phyloP scores from a whole-genome alignment of 192 early-diverging fungal genomes.

The Entomortierella lignicola region DNA sequence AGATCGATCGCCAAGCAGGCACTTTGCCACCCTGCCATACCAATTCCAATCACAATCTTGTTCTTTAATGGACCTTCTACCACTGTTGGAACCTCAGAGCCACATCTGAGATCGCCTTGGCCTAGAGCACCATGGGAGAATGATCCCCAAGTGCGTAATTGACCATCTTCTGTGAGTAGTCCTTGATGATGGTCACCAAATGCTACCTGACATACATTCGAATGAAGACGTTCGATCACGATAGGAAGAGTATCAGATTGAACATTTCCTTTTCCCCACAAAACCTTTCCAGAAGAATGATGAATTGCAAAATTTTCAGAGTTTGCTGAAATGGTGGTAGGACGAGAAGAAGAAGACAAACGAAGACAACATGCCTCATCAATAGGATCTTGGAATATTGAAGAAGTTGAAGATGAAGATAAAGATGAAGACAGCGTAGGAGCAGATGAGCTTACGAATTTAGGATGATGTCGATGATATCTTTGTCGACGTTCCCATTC shows the following conservation, averaged over 20 bases:
- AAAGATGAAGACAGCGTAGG: background rate
- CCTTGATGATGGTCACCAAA: slow-evolving; percentile 49
- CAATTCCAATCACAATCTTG: slow-evolving; percentile 34
- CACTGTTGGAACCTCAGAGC: slow-evolving; percentile 24
- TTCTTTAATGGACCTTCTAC: slow-evolving; percentile 36
- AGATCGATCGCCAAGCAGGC: slow-evolving; percentile 46
- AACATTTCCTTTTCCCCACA: slow-evolving; percentile 26
- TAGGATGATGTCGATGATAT: slow-evolving; percentile 2
- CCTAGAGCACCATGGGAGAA: slow-evolving; percentile 38
- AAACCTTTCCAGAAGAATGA: slow-evolving; percentile 38
- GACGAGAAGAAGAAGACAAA: slow-evolving; percentile 2
- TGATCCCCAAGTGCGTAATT: slow-evolving; percentile 32
- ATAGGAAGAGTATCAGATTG: slow-evolving; percentile 11
- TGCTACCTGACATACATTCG: slow-evolving; percentile 30
- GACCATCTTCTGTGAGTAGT: slow-evolving; percentile 38
- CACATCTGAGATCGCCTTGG: slow-evolving; percentile 21
- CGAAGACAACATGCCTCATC: background rate
- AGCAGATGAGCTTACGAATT: background rate
- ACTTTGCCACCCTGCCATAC: slow-evolving; percentile 42
- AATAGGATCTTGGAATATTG: background rate
- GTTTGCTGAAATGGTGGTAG: slow-evolving; percentile 30
- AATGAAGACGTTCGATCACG: slow-evolving; percentile 18
- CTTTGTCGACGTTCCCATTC: slow-evolving; percentile 24
- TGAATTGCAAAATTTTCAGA: slow-evolving; percentile 29
- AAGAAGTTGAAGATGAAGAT: background rate